Base-by-base conservation (phyloP, 306 rosid species). In the Sophora flavescens region DNA sequence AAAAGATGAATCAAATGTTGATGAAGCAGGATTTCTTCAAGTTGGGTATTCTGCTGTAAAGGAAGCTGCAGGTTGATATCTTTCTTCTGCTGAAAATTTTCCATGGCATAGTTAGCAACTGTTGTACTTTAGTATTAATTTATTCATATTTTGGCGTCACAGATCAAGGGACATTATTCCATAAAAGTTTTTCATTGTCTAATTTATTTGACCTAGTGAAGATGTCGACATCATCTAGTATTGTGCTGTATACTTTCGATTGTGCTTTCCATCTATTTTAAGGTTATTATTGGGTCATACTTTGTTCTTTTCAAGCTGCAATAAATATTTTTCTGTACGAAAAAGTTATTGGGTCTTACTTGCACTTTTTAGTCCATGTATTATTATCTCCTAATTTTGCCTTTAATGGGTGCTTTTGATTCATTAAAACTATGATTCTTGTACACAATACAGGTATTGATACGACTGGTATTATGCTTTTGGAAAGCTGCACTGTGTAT, bases 41-140 rank as follows among this genome's bases (percentile, higher is more conserved):
- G 69, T 87, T 81, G 96, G 90, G 50, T 91, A 85, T 86, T 81
- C 84, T 74, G 90, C 95, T 74, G 84, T 89, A 50, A 80, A 79
- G 82, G 91, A 87, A 75, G 83, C 86, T 47, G 81, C 93, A 7
- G 98, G 98, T 91, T 81, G 60, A 51, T 50, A 67, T 70, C 47
- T 32, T 80, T 72, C 75, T 17, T 71, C 14, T n/a, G 9, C 45
- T 42, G 56, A 48, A 44, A 60, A 62, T 68, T 80, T 48, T 4
- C 6, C 41, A 33, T 52, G 45, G n/a, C 51, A 38, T 74, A 66
- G 32, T 60, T 53, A 28, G 72, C 15, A 35, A 50, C 60, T 50
- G 9, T 26, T 68, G 60, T 68, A 32, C 8, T 57, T 13, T 18
- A 14, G 57, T 48, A 69, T 70, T 39, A 10, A 54, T 59, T 84